Evolutionary conservation across 768 basidiomycete species (phyloP).

Genomic region (Filobasidium floriforme): DNA sequence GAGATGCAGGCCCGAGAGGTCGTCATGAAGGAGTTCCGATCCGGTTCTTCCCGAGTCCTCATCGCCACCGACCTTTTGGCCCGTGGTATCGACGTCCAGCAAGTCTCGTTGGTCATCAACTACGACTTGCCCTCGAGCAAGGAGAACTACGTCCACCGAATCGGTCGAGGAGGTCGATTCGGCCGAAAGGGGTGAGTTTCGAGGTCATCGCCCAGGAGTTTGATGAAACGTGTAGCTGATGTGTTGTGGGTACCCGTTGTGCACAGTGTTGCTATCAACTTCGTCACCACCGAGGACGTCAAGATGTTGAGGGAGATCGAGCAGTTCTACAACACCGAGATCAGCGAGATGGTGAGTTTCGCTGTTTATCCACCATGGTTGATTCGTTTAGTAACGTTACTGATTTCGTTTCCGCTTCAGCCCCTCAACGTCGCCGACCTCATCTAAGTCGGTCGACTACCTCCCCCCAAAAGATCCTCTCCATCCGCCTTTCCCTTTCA

Average conservation of each 20-base stretch:
- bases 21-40: slow-evolving; percentile 93
- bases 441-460: slow-evolving; percentile 54
- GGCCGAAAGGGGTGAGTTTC: slow-evolving; percentile 65
- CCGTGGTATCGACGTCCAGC: slow-evolving; percentile 95
- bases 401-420: not conserved
- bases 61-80: slow-evolving; percentile 98
- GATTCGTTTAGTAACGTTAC: not conserved
- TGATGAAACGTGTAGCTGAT: not conserved
- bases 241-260: not conserved
- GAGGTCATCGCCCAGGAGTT: not conserved
- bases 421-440: slow-evolving; percentile 85
- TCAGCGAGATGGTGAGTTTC: slow-evolving; percentile 68
- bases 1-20: slow-evolving; percentile 89
- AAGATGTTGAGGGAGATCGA: slow-evolving; percentile 96
- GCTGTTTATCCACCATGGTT: slow-evolving; percentile 49
- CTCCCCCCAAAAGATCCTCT: not conserved
- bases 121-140: slow-evolving; percentile 67
- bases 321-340: slow-evolving; percentile 75
- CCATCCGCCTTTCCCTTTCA: not conserved
- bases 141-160: slow-evolving; percentile 99
- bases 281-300: slow-evolving; percentile 84
- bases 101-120: slow-evolving; percentile 94
- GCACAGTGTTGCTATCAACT: slow-evolving; percentile 98
- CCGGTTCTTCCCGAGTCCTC: slow-evolving; percentile 76
- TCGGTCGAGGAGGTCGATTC: slow-evolving; percentile 97